Evolutionary conservation across 225 moss, liverwort and hornwort genomes (phyloP).

Genomic region (Physcomitrium patens): DNA sequence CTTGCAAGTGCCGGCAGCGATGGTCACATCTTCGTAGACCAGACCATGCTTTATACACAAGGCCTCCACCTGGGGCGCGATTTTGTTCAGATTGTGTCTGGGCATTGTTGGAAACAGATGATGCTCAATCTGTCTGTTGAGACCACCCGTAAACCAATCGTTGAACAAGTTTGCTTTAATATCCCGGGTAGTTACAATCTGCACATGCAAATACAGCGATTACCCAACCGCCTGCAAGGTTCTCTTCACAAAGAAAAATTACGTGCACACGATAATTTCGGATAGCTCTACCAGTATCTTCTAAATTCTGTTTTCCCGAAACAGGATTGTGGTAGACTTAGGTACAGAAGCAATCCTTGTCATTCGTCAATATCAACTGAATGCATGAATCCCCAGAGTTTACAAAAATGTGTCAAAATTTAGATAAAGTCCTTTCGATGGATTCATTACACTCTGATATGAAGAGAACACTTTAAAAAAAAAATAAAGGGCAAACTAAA

Average conservation of each 20-base stretch:
- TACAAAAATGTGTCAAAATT: not conserved
- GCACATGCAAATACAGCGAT: constrained; percentile 16
- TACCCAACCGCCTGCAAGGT: not conserved
- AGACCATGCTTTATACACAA: constrained; percentile 87
- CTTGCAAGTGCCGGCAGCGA: constrained; percentile 63
- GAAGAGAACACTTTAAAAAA: not conserved
- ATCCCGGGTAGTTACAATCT: constrained; percentile 78
- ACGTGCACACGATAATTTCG: no score
- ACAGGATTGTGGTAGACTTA: no score
- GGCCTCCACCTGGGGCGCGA: constrained; percentile 73
- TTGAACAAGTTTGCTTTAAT: constrained; percentile 82
- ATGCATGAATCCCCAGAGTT: no score
- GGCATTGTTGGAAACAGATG: constrained; percentile 93
- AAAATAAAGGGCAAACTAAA: not conserved
- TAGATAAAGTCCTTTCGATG: not conserved
- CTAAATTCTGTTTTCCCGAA: no score
- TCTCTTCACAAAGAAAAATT: not conserved
- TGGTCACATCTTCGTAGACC: constrained; percentile 77
- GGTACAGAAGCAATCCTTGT: no score
- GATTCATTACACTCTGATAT: not conserved
- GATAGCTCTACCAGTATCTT: no score
- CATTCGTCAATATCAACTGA: no score
- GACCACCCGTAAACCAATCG: constrained; percentile 97
- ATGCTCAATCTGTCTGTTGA: constrained; percentile 97
- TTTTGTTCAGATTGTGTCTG: constrained; percentile 82